A percentile compares a stretch with the other conserved stretches of the same genome.
Evolutionary conservation across 768 basidiomycete genomes (phyloP).

Genomic region (Rhodotorula babjevae): DNA sequence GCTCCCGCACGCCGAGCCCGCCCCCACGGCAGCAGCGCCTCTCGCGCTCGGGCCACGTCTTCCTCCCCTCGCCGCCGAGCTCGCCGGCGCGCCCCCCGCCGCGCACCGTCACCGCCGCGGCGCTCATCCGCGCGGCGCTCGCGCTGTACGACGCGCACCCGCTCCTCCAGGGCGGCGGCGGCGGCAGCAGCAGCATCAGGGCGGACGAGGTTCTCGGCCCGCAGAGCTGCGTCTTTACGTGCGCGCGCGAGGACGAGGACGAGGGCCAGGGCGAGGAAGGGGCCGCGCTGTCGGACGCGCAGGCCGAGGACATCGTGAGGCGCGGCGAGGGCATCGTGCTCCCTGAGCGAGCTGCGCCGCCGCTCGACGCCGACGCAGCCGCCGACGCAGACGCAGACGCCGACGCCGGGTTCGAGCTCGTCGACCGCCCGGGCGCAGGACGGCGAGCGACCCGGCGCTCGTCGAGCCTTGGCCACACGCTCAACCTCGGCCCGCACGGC

Average conservation of each 20-base stretch:
- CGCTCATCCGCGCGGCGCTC: conserved; percentile 41
- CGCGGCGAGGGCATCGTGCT: not conserved
- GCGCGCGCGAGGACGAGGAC: not conserved
- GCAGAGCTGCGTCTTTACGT: conserved; percentile 35
- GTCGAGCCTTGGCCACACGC: not conserved
- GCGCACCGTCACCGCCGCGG: conserved; percentile 44
- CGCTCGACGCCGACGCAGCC: not conserved
- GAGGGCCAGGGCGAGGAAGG: no score
- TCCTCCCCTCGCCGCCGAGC: conserved; percentile 10
- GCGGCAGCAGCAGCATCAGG: not conserved
- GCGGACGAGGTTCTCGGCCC: conserved; percentile 36
- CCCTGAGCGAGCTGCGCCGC: not conserved
- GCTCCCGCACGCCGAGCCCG: not conserved
- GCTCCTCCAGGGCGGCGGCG: not conserved
- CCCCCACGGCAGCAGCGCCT: no score
- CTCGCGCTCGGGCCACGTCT: conserved; percentile 5
- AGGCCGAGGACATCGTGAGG: conserved; percentile 12
- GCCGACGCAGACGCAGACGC: conserved; percentile 1
- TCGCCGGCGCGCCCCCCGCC: conserved; percentile 42
- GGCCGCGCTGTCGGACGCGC: conserved; percentile 1
- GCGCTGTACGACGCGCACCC: conserved; percentile 15
- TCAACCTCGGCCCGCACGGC: conserved; percentile 30
- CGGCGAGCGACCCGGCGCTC: no score
- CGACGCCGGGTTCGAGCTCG: conserved; percentile 10
- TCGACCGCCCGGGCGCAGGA: no score